Percentiles rank a stretch among this genome's conserved stretches.
Conservation (phyloP, 2,329 filamentous ascomycete genomes). For the Alternaria panax region DNA sequence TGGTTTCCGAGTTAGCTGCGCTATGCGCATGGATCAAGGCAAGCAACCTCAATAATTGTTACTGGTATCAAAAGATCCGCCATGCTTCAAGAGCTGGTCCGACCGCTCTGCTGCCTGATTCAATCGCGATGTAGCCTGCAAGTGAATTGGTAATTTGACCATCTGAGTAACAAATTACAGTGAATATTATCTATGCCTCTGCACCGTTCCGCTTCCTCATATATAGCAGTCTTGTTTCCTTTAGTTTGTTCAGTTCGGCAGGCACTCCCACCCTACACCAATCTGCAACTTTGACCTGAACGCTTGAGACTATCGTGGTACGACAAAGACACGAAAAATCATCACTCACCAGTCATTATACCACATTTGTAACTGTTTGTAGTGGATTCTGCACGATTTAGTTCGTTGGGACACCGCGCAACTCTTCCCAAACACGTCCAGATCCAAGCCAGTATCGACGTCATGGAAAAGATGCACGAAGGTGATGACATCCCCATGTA, state of each 20-base stretch:
- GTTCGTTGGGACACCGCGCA: neutral
- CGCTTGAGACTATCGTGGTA: neutral
- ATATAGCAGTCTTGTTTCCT: no score
- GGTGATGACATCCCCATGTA: neutral
- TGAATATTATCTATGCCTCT: neutral
- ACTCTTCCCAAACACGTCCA: neutral
- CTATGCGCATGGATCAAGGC: no score
- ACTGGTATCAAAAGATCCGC: no score
- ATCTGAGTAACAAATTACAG: neutral
- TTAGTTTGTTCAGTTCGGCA: no score
- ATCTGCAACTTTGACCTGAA: neutral
- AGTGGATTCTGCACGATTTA: neutral
- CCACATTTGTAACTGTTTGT: neutral
- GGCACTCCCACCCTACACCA: neutral
- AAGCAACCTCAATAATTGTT: no score
- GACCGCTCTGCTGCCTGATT: no score
- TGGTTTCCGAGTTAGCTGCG: no score
- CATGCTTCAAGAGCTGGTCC: no score
- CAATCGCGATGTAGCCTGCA: neutral
- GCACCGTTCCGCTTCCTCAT: no score
- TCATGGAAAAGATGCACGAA: neutral
- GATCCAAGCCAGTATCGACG: neutral
- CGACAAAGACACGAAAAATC: neutral
- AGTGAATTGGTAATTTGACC: neutral
- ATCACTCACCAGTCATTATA: neutral